Base-by-base conservation (phyloP, 306 rosid species). In the Malus sieversii region DNA sequence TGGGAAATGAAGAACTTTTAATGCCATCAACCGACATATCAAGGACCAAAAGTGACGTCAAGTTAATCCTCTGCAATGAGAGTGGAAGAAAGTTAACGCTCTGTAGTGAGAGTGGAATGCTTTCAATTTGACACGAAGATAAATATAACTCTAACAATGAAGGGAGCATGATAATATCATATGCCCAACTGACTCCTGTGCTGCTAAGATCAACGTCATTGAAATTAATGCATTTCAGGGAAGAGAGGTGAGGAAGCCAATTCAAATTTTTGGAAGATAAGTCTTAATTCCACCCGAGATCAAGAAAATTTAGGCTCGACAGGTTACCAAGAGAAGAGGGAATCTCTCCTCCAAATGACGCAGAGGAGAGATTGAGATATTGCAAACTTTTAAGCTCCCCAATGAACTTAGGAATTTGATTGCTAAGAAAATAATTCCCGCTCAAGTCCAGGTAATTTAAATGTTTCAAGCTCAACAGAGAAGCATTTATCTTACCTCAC, bases 341-440 rank as follows among this genome's bases (percentile, higher is more conserved):
- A 30, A 71, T 71, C 30, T 51, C n/a, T 19, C 84, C 77, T 55
- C 6, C 1, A 58, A 79, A 79, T 8, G 78, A 82, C 10, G 83
- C 38, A 78, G n/a, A 12, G 8, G 84, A 84, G 33, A 87, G 19
- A 74, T 82, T 69, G 6, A 82, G 65, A 57, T 87, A 82, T 16
- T 71, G 73, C 73, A 87, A 61, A 48, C 53, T 84, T 38, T 69
- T 12, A 10, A 84, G 16, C 42, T 81, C 74, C 27, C 82, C 82
- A 60, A 86, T 76, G 71, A 82, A 80, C 2, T 20, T 62, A 30
- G 81, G 87, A 29, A 85, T 72, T n/a, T 60, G 67, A 38, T 44
- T 70, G 14, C 68, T 63, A n/a, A 14, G 4, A 60, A 87, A 85
- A 2, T 70, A 4, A 78, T 82, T 87, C 11, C 3, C 22, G 22